phyloP scores from a whole-genome alignment of 768 basidiomycete species.

The Lepiota venenata region DNA sequence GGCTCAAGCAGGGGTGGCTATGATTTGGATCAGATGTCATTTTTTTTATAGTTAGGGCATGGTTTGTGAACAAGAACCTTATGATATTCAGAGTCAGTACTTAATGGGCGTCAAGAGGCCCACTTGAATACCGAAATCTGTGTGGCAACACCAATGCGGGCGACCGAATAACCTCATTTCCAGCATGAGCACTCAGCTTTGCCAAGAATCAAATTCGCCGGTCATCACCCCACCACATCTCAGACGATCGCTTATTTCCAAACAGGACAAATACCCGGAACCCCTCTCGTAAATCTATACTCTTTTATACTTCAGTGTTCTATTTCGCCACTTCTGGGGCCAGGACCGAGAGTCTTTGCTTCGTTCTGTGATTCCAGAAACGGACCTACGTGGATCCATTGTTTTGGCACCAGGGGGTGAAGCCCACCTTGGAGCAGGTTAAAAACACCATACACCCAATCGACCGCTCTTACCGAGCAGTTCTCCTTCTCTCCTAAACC shows the following conservation, averaged over 20 bases:
- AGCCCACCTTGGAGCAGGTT: background rate
- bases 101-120: background rate
- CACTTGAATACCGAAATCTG: background rate
- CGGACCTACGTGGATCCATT: background rate
- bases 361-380: background rate
- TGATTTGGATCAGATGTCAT: no score
- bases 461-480: background rate
- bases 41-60: no score
- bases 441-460: slow-evolving; percentile 3
- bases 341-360: background rate
- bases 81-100: background rate
- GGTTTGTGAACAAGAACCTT: no score
- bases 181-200: background rate
- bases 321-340: background rate
- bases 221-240: background rate
- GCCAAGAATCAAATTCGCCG: no score
- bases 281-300: background rate
- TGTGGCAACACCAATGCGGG: background rate
- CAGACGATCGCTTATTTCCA: background rate
- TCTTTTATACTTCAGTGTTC: background rate
- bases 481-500: background rate
- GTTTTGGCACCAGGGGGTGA: background rate
- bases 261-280: background rate
- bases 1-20: no score
- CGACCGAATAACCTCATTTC: background rate